Base-by-base conservation (phyloP, 2,329 filamentous ascomycete genomes). In the Penicillium olsonii region DNA sequence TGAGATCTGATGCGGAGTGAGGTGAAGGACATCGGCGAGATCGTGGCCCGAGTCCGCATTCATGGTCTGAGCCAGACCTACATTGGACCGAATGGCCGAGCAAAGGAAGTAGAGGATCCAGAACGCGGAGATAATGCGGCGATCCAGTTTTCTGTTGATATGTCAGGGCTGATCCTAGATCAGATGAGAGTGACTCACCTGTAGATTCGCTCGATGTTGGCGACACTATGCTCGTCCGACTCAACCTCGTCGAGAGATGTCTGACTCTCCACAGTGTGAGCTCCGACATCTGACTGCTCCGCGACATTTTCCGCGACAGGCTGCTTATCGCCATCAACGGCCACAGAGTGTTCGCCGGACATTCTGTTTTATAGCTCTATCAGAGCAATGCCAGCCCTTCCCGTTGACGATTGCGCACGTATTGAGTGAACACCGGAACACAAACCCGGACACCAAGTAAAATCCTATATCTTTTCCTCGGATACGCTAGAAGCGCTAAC, bases 41-140 rank as follows among this genome's bases (percentile, higher is more conserved):
- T 94, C 87, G 66, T 96, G 90, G 27, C 81, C 79, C 35, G 80
- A 72, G 15, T 79, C 72, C 24, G 72, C 72, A 72, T 96, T 96
- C 91, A 96, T 96, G 1, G 91, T 96, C 74, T 96, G 90, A n/a
- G 91, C 88, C 59, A 96, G 84, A 54, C 90, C 90, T 57, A 96
- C 89, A 71, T 95, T 96, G 63, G 90, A 94, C 44, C 90, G 85
- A 63, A 96, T 94, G 53, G 90, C 91, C 0, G 90, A 94, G 78
- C 90, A 94, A 56, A 96, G 81, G 67, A 96, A 96, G 75, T 96
- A 96, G 14, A 96, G 80, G 14, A 87, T 70, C 91, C 91, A 96
- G 71, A 96, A 92, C 24, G 91, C 89, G 80, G 80, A 79, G 52
- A 83, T 76, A 51, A 83, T 83, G 15, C 81, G 74, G n/a, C 74